Evolutionary conservation across 140 eudicot species (phyloP).

Genomic region (Oenanthe javanica): DNA sequence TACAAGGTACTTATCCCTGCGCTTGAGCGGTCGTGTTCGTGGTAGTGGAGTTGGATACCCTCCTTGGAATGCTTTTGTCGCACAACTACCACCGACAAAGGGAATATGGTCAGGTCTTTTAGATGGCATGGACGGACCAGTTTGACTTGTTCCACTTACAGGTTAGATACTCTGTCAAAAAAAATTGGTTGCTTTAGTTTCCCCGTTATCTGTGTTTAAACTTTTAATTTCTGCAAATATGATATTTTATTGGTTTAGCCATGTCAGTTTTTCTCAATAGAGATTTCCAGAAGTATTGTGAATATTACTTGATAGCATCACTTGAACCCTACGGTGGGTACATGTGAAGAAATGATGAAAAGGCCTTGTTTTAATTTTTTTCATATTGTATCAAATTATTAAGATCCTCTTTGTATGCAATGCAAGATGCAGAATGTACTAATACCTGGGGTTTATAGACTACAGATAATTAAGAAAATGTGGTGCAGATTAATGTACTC

Average conservation of each 20-base stretch:
- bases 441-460: background rate
- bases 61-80: conserved; percentile 97
- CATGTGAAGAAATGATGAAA: no score
- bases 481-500: background rate
- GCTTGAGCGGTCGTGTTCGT: conserved; percentile 91
- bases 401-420: background rate
- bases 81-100: conserved; percentile 85
- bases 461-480: background rate
- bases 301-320: no score
- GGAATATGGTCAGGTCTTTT: conserved; percentile 98
- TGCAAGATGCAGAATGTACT: background rate
- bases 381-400: no score
- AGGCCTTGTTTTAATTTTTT: no score
- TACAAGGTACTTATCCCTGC: conserved; percentile 63
- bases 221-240: background rate
- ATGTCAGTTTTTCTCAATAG: background rate
- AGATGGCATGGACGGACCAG: conserved; percentile 99
- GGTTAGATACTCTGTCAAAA: conserved; percentile 17
- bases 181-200: conserved; percentile 2
- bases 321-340: no score
- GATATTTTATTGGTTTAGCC: background rate
- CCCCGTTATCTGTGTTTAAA: background rate
- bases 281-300: background rate
- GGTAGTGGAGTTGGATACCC: conserved; percentile 99
- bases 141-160: conserved; percentile 17